Base-by-base conservation (phyloP, 202 grass and related monocot genomes). In the Bolboschoenoplectus hybrid region DNA sequence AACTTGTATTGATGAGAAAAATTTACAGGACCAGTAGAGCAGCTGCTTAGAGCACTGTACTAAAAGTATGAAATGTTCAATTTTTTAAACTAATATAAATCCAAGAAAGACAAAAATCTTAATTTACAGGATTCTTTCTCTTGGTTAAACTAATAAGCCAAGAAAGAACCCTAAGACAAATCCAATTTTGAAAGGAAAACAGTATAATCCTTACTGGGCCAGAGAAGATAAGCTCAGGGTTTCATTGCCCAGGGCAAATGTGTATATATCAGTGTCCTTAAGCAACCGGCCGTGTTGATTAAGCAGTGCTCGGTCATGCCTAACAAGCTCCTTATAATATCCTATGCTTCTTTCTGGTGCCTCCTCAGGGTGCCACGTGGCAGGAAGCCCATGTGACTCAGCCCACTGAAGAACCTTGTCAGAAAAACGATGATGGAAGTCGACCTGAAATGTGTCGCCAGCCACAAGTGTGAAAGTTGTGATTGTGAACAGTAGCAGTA, bases 381-480 rank as follows among this genome's bases (percentile, higher is more conserved):
- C 85, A 43, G 81, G 81, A 80, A 85, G 69, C 8, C 87, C 88
- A 5, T 88, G 90, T 2, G 67, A 85, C 82, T 91, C 89, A 6
- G 90, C 87, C 96, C 96, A 98, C 9, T 35, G 83, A 35, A 80
- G 88, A 17, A 98, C 91, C 34, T 86, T 80, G 55, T 87, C 50
- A 47, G 96, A 98, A 39, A 88, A 94, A 0, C 86, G 90, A 73
- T 98, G 96, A 85, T 98, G 93, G 79, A 95, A 81, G 17, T 98
- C 87, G 79, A 98, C 35, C 14, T 63, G 64, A 11, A 88, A 74
- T 53, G 84, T 86, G 4, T 84, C 78, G 2, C 13, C 81, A 12
- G 3, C 10, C 26, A 26, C 67, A 9, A 16, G 43, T 49, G 43
- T 51, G 10, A 8, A 53, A 76, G 73, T 53, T n/a, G 75, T 80